phyloP scores from a whole-genome alignment of 2,329 filamentous ascomycete species.

The Fusarium sp. region DNA sequence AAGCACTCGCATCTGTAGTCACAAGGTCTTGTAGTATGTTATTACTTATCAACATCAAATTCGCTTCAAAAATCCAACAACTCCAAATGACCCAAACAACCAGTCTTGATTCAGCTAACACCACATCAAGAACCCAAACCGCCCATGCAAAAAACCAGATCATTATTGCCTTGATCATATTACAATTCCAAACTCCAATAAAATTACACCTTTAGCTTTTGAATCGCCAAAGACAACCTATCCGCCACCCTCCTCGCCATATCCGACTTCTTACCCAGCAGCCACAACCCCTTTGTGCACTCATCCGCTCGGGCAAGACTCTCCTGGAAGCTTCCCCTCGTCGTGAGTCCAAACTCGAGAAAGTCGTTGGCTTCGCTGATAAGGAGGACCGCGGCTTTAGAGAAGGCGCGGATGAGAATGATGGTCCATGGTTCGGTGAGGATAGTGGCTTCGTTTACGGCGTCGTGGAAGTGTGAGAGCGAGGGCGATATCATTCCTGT shows the following conservation, averaged over 20 bases:
- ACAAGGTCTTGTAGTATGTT: neutral
- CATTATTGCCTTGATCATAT: neutral
- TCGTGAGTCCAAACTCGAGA: constrained; percentile 34
- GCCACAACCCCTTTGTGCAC: constrained; percentile 65
- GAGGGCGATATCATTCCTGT: constrained; percentile 23
- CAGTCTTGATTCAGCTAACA: neutral
- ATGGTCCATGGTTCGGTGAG: constrained; percentile 71
- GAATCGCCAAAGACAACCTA: constrained; percentile 26
- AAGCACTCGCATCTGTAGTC: neutral
- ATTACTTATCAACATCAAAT: neutral
- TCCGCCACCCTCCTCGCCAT: constrained; percentile 49
- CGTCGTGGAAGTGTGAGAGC: constrained; percentile 62
- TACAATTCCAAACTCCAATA: neutral
- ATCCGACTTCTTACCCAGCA: constrained; percentile 67
- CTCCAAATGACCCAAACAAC: neutral
- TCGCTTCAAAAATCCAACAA: neutral
- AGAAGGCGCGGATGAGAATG: constrained; percentile 65
- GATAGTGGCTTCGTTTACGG: constrained; percentile 65
- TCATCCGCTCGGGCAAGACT: constrained; percentile 55
- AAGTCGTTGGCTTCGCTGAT: constrained; percentile 49
- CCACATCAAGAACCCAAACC: neutral
- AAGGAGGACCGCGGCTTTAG: constrained; percentile 56
- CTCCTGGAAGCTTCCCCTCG: constrained; percentile 41
- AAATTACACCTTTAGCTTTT: constrained; percentile 12
- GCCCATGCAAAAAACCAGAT: neutral